phyloP scores from a whole-genome alignment of 2,329 filamentous ascomycete species.

The Colletotrichum godetiae region DNA sequence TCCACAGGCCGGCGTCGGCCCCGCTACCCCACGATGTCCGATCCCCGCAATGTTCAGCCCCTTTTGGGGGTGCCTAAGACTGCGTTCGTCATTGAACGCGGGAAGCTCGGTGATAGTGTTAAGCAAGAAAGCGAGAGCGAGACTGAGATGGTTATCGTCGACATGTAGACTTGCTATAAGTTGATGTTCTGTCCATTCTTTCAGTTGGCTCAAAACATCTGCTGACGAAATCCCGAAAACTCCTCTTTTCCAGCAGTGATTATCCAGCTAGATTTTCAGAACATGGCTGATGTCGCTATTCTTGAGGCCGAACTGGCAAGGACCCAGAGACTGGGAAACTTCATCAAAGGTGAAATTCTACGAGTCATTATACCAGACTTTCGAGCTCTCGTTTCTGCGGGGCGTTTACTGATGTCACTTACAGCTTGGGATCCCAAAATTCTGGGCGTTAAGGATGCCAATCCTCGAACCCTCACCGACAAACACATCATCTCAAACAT shows the following conservation, averaged over 20 bases:
- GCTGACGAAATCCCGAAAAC: too few relatives aligned
- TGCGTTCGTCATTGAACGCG: not conserved
- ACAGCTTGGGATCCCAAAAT: not conserved
- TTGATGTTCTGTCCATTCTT: too few relatives aligned
- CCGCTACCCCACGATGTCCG: conserved; percentile 2
- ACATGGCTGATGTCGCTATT: not conserved
- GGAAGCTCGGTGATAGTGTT: not conserved
- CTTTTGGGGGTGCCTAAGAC: not conserved
- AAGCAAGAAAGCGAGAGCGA: not conserved
- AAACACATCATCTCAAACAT: not conserved
- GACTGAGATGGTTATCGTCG: not conserved
- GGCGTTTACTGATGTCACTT: not conserved
- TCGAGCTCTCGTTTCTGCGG: not conserved
- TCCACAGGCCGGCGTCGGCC: not conserved
- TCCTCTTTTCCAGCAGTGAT: not conserved
- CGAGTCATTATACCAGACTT: not conserved
- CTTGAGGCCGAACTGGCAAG: not conserved
- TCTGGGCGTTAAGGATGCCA: not conserved
- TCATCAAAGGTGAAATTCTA: not conserved
- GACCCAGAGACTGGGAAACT: not conserved
- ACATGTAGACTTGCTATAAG: not conserved
- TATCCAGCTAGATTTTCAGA: not conserved
- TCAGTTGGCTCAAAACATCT: not conserved
- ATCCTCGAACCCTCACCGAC: not conserved
- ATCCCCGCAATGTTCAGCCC: not conserved